Percentiles rank a stretch among this genome's conserved stretches.
These are phyloP conservation scores for Amanita inopinata DNA, from an alignment of 768 basidiomycete genomes.

Conservation along the genomic window DNA sequence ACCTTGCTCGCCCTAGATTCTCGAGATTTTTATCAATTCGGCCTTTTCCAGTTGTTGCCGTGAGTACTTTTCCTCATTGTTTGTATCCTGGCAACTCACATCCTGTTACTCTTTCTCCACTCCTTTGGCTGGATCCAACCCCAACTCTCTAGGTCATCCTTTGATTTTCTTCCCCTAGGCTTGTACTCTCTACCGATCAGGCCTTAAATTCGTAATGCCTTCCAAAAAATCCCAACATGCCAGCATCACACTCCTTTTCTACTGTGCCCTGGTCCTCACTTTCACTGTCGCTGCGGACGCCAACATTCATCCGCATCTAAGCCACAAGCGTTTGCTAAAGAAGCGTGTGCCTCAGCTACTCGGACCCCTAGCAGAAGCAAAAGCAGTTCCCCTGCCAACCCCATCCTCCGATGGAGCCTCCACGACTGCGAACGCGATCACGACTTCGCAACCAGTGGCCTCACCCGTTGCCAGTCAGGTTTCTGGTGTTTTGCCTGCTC, in stretches of 20 bases:
- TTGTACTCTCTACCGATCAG: not conserved
- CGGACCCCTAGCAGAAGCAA: not conserved
- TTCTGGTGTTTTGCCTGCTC: not conserved
- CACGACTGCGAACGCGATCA: conserved; percentile 10
- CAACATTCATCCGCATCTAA: conserved; percentile 36
- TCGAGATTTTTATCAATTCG: no score
- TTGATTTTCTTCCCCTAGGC: not conserved
- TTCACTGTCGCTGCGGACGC: conserved; percentile 38
- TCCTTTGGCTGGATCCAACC: conserved; percentile 6
- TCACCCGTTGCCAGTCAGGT: not conserved
- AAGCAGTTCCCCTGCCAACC: not conserved
- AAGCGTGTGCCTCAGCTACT: conserved; percentile 39
- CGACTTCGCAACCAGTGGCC: conserved; percentile 10
- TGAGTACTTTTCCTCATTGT: not conserved
- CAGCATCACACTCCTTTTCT: conserved; percentile 57
- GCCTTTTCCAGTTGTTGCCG: not conserved
- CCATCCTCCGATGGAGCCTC: conserved; percentile 4
- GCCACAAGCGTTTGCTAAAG: conserved; percentile 57
- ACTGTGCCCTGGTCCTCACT: conserved; percentile 43
- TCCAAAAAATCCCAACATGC: conserved; percentile 32
- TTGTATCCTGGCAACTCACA: conserved; percentile 1
- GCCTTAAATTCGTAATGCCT: conserved; percentile 33
- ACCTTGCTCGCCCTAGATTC: no score
- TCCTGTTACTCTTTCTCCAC: conserved; percentile 12
- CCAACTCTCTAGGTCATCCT: not conserved